A percentile compares a stretch with the other conserved stretches of the same genome.
Evolutionary conservation across 176 grass and related monocot genomes (phyloP).

Genomic region (Carex pumila): DNA sequence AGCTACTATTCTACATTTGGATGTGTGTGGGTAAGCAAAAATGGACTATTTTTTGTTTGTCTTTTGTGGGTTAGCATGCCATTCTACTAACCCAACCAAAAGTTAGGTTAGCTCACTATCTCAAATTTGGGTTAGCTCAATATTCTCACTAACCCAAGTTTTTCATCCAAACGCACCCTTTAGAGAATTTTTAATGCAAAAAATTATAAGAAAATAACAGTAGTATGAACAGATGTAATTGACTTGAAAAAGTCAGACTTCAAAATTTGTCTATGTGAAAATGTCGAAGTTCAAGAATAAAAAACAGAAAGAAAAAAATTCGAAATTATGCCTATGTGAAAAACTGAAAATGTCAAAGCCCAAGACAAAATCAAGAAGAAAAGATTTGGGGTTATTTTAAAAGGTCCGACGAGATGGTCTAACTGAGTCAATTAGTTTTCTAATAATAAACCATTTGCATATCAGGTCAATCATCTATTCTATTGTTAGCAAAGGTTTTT

Average conservation of each 20-base stretch:
- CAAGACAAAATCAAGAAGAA: neutral
- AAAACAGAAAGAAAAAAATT: neutral
- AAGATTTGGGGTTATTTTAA: neutral
- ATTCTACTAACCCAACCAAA: too few species aligned
- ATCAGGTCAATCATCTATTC: neutral
- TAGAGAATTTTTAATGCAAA: too few species aligned
- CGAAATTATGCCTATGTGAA: neutral
- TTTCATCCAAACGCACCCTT: too few species aligned
- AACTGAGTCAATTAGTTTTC: neutral
- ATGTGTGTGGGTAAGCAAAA: too few species aligned
- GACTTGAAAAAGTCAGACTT: constrained; percentile 6
- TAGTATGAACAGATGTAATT: neutral
- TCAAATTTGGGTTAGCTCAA: too few species aligned
- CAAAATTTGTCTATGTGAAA: neutral
- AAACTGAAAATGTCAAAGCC: neutral
- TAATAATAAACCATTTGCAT: neutral
- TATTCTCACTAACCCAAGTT: too few species aligned
- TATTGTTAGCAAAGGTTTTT: neutral
- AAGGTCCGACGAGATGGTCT: neutral
- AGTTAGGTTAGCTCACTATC: too few species aligned
- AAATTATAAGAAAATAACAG: neutral
- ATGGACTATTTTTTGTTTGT: too few species aligned
- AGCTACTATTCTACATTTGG: too few species aligned
- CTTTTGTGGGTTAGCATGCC: too few species aligned
- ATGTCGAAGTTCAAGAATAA: neutral